These are phyloP conservation scores for Solanum chmielewskii DNA, from an alignment of 257 asterid species.

Conservation along the genomic window DNA sequence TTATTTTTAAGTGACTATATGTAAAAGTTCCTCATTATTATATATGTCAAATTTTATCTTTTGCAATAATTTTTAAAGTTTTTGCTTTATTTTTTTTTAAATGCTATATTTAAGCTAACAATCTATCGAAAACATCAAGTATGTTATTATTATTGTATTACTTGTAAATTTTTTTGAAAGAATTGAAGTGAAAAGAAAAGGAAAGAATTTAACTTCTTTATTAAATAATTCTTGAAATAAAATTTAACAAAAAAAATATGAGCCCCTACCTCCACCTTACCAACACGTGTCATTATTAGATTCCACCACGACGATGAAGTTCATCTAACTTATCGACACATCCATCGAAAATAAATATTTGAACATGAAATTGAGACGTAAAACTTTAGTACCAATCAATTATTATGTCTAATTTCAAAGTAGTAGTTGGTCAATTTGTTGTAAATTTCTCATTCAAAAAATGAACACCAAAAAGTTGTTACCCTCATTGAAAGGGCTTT, in stretches of 20 bases:
- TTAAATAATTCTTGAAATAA: not conserved
- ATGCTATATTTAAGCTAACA: too few species aligned
- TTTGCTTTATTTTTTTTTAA: not conserved
- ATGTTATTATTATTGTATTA: too few species aligned
- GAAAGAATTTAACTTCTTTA: too few species aligned
- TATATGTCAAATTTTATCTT: not conserved
- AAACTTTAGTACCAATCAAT: not conserved
- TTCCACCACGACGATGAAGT: not conserved
- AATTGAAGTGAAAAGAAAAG: not conserved
- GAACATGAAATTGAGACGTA: not conserved
- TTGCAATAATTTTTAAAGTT: not conserved
- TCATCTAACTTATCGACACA: not conserved
- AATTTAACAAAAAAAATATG: not conserved
- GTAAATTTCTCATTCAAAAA: not conserved
- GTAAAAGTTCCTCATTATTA: not conserved
- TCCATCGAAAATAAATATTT: not conserved
- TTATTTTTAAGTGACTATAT: not conserved
- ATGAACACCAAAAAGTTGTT: not conserved
- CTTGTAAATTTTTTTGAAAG: not conserved
- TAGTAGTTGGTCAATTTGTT: not conserved
- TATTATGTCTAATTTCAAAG: not conserved
- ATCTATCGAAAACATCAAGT: not conserved
- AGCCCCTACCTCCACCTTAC: not conserved
- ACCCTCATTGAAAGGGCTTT: not conserved
- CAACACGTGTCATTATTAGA: not conserved